Percentiles rank a stretch among this genome's conserved stretches.
These are phyloP conservation scores for Cyclotella atomus DNA, from an alignment of 108 stramenopile species.

Conservation along the genomic window DNA sequence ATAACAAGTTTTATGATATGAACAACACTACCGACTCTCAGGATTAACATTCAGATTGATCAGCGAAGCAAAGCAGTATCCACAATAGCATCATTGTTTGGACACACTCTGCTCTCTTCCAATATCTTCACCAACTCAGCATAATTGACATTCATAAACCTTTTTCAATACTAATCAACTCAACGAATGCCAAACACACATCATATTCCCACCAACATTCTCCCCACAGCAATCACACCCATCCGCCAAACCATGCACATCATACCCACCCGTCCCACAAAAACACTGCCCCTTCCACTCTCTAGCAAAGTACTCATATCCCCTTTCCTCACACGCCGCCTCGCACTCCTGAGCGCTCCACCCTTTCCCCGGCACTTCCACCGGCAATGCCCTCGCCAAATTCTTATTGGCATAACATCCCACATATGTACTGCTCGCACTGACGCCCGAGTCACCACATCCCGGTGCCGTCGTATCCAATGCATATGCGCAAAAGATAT, in stretches of 20 bases:
- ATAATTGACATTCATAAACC: background rate
- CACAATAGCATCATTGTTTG: too few relatives aligned
- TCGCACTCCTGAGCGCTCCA: conserved; percentile 5
- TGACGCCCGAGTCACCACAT: conserved; percentile 3
- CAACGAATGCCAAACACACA: conserved; percentile 11
- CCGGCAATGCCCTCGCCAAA: conserved; percentile 2
- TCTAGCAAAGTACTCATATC: conserved; percentile 10
- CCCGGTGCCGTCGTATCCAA: conserved; percentile 4
- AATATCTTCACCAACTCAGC: background rate
- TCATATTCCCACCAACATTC: conserved; percentile 7
- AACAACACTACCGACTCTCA: too few relatives aligned
- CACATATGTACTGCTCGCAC: background rate
- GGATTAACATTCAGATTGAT: too few relatives aligned
- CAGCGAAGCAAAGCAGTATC: too few relatives aligned
- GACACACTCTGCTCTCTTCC: too few relatives aligned
- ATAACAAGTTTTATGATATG: too few relatives aligned
- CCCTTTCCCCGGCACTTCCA: background rate
- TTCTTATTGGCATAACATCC: conserved; percentile 14
- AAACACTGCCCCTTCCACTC: conserved; percentile 13
- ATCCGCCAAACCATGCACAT: background rate
- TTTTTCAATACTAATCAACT: too few relatives aligned
- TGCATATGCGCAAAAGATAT: conserved; percentile 22
- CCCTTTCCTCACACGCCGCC: background rate
- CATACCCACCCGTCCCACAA: conserved; percentile 4
- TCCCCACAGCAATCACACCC: conserved; percentile 15